phyloP scores from a whole-genome alignment of 2,329 filamentous ascomycete genomes.

The Ophiocordyceps camponoti-saundersi region DNA sequence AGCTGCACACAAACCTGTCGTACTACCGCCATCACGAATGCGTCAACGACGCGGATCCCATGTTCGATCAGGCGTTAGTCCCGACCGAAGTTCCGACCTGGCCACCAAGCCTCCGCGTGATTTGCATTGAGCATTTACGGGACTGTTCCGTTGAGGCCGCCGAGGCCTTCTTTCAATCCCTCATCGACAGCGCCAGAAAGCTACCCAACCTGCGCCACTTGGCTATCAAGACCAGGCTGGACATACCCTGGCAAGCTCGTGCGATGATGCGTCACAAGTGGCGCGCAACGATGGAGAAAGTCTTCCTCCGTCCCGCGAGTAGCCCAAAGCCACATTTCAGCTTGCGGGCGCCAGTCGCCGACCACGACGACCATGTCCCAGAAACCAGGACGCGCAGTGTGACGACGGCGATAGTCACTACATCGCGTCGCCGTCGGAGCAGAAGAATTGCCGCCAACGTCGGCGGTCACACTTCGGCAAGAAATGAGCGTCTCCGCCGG shows the following conservation, averaged over 20 bases:
- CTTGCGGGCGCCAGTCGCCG: slow-evolving; percentile 6
- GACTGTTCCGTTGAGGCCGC: slow-evolving; percentile 56
- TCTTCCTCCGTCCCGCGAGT: slow-evolving; percentile 39
- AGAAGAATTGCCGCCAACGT: slow-evolving; percentile 15
- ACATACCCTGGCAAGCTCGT: slow-evolving; percentile 67
- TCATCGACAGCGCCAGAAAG: slow-evolving; percentile 52
- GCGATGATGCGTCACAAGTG: slow-evolving; percentile 65
- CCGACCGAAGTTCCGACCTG: slow-evolving; percentile 55
- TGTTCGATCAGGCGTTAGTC: slow-evolving; percentile 52
- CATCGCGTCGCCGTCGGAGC: slow-evolving; percentile 20
- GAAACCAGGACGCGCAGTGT: slow-evolving; percentile 3
- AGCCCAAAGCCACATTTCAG: slow-evolving; percentile 18
- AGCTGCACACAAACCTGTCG: slow-evolving; percentile 59
- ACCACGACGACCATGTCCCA: slow-evolving; percentile 1
- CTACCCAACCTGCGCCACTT: slow-evolving; percentile 53
- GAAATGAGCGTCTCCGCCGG: slow-evolving; percentile 4
- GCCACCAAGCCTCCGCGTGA: slow-evolving; percentile 52
- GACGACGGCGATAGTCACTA: slow-evolving; percentile 6
- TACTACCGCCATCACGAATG: slow-evolving; percentile 56
- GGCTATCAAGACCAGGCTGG: slow-evolving; percentile 59
- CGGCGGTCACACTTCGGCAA: slow-evolving; percentile 9
- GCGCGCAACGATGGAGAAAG: slow-evolving; percentile 49
- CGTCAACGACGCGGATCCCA: slow-evolving; percentile 55
- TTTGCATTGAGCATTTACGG: slow-evolving; percentile 64
- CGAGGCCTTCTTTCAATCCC: slow-evolving; percentile 60